Base-by-base conservation (phyloP, 495 filamentous ascomycete genomes). In the Annulohypoxylon stygium region DNA sequence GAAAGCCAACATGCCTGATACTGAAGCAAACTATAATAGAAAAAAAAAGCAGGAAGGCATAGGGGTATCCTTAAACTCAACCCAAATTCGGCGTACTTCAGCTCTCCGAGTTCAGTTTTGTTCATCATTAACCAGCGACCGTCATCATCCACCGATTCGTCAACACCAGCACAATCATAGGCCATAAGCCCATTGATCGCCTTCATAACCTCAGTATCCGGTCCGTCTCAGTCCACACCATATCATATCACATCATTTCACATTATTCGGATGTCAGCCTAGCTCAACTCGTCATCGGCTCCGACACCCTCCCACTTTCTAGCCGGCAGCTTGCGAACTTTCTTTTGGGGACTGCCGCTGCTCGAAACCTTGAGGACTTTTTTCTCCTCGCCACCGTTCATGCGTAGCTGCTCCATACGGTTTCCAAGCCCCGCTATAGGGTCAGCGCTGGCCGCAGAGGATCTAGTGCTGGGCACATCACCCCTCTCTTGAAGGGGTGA, bases 401-500 rank as follows among this genome's bases (percentile, higher is more conserved):
- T 61, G 11, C 71, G 73, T 47, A 80, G 54, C 60, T 73, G 47
- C 53, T 79, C 80, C 58, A 80, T 53, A 54, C 69, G 70, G 14
- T 73, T 75, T 1, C 75, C 73, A 0, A 81, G 63, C 18, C 67
- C 61, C 23, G 58, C 53, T 18, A 77, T 59, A 0, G 59, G 68
- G 2, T 68, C 71, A 0, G 36, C 12, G 30, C 43, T 14, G 2
- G 51, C 45, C 1, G 23, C 47, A 5, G 74, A 69, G 18, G 76
- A 43, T 43, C 67, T 76, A 2, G 37, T 39, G 64, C 62, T 76
- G 12, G 77, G 69, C 34, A 78, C 36, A 43, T 81, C 80, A 37
- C 78, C 79, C 12, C 84, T 71, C 74, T 86, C 84, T 57, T 78
- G 76, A 9, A 86, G 77, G 7, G 86, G 86, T 55, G 77, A 69